Evolutionary conservation across 2,329 filamentous ascomycete species (phyloP).

Genomic region (Ceratocystis lukuohia): DNA sequence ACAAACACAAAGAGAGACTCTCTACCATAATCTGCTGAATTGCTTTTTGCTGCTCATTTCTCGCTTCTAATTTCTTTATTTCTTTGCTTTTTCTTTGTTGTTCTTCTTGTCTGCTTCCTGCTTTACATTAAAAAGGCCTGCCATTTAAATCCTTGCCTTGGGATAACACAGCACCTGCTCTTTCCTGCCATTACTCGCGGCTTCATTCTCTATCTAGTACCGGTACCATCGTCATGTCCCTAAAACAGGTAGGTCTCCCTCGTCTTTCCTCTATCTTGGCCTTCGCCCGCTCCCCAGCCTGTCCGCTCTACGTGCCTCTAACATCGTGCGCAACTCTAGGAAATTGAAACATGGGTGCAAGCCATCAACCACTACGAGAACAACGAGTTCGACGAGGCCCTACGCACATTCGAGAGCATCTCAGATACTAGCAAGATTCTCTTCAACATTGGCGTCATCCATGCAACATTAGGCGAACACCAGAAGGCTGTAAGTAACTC

Average conservation of each 20-base stretch:
- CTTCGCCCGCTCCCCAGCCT: neutral
- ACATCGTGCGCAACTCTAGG: constrained; percentile 37
- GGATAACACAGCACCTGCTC: neutral
- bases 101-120: neutral
- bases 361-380: constrained; percentile 88
- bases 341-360: constrained; percentile 97
- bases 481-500: constrained; percentile 66
- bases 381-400: constrained; percentile 86
- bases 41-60: constrained; percentile 8
- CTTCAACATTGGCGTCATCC: constrained; percentile 96
- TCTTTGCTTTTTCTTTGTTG: neutral
- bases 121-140: neutral
- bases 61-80: constrained; percentile 13
- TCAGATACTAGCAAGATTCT: constrained; percentile 94
- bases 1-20: neutral
- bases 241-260: constrained; percentile 42
- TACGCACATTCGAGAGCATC: constrained; percentile 73
- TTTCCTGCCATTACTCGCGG: neutral
- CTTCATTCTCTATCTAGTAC: neutral
- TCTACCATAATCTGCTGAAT: neutral
- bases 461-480: constrained; percentile 91
- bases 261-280: neutral
- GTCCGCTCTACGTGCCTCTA: neutral
- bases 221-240: constrained; percentile 36
- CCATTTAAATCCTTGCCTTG: neutral